Evolutionary conservation across 2,329 filamentous ascomycete species (phyloP), one percentile per base, ranked within the genome.

Genomic region (Hawksworthiomyces lignivorus): DNA sequence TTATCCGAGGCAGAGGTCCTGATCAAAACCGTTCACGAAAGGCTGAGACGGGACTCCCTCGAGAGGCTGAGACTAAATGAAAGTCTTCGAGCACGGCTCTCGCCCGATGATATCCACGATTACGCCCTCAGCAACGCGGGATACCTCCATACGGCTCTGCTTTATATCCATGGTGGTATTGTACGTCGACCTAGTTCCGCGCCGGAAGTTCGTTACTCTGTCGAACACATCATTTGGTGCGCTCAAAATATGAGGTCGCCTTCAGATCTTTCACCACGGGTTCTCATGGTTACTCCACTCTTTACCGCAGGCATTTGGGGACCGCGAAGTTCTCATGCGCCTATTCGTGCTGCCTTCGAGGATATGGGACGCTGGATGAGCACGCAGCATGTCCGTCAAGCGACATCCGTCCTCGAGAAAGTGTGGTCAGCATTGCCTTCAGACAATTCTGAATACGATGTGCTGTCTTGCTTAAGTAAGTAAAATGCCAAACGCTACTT

Each of bases 91-190:
- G 15, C 17, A 15, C 35, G 41, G 18, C 41, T 47, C 20, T 19
- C 45, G 7, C 26, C 19, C 20, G 39, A 42, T 15, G 24, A 35
- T 19, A 36, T 47, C 28, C 42, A 45, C 41, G 45, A 47, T 35
- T 47, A 47, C 19, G 45, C 45, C 3, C 32, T 47, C 21, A 45
- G 45, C 39, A 47, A 47, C 14, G 45, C 45, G 2, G 31, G 45
- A 11, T 47, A 44, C 27, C 18, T 47, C 10, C 45, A 47, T 27
- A 42, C 42, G 18, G 45, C 45, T 1, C 28, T 47, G 7, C 45
- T 47, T 2, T 45, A 47, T 30, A 27, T 47, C 9, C 36, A 45
- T 29, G 26, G 42, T 4, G 41, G 34, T 31, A 41, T 47, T 9
- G 41, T 36, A 19, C n/a, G 31, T 7, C 27, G 41, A 17, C 36